phyloP scores from a whole-genome alignment of 306 rosid species.

The Cucurbita pepo region DNA sequence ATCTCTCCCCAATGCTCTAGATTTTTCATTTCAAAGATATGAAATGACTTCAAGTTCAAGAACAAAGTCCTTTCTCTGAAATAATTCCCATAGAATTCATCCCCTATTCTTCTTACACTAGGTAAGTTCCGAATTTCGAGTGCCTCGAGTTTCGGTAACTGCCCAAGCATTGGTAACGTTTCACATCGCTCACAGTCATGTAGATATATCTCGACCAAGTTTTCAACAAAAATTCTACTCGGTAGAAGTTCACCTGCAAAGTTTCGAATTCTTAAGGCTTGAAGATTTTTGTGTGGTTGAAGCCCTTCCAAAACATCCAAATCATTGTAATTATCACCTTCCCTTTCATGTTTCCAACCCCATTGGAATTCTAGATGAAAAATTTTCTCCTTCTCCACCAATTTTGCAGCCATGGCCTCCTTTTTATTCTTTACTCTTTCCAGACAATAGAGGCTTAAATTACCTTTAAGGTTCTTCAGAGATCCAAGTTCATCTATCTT shows the following conservation, averaged over 20 bases:
- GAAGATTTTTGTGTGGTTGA: slow-evolving; percentile 1
- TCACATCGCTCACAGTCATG: neutral
- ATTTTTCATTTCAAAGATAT: neutral
- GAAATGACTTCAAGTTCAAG: neutral
- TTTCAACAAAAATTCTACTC: neutral
- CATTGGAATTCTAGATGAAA: neutral
- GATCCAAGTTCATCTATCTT: neutral
- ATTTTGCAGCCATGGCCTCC: neutral
- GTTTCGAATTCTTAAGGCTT: neutral
- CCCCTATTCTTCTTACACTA: neutral
- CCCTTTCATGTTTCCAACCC: neutral
- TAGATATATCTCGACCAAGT: neutral
- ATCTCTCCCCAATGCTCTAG: neutral
- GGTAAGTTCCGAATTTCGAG: neutral
- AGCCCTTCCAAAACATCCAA: slow-evolving; percentile 1
- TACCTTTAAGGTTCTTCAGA: neutral
- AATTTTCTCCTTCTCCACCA: neutral
- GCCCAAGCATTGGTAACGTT: neutral
- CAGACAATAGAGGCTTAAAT: neutral
- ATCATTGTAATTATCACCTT: neutral
- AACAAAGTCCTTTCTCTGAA: neutral
- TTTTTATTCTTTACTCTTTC: neutral
- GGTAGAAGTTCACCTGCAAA: neutral
- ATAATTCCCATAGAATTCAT: neutral
- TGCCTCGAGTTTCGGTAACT: neutral